Evolutionary conservation across 192 early-diverging fungal genomes (phyloP).

Genomic region (Backusella sp.): DNA sequence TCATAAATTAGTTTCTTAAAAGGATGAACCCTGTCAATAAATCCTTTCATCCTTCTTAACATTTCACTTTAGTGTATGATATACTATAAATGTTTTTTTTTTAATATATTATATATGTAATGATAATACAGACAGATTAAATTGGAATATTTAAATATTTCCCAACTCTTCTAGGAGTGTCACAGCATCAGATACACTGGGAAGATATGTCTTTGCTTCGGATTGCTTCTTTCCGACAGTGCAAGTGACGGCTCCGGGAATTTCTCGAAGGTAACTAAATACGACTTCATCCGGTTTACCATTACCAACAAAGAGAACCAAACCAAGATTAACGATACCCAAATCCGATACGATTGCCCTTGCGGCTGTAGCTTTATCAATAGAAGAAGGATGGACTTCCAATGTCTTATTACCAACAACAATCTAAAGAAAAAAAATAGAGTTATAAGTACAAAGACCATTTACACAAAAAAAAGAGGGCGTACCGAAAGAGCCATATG

Average conservation of each 20-base stretch:
- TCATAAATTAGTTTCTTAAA: too few relatives aligned
- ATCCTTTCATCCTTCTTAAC: too few relatives aligned
- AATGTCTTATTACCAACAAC: constrained; percentile 96
- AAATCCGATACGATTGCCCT: constrained; percentile 86
- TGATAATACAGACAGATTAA: background rate
- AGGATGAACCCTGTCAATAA: too few relatives aligned
- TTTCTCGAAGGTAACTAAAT: constrained; percentile 70
- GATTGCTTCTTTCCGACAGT: constrained; percentile 98
- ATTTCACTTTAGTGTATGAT: too few relatives aligned
- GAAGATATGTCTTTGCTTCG: constrained; percentile 80
- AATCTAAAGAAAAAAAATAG: constrained; percentile 51
- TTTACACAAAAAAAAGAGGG: background rate
- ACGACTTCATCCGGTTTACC: constrained; percentile 96
- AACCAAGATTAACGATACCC: constrained; percentile 49
- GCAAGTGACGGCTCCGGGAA: constrained; percentile 66
- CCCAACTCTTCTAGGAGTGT: background rate
- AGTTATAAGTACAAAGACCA: background rate
- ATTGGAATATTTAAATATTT: background rate
- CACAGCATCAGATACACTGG: background rate
- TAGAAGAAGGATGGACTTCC: constrained; percentile 88
- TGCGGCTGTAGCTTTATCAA: constrained; percentile 91
- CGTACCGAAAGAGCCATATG: constrained; percentile 87
- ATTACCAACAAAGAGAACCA: constrained; percentile 88
- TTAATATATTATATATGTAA: background rate
- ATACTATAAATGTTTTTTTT: background rate